Conservation (phyloP, 2,329 filamentous ascomycete species). For the Diplodia mutila region DNA sequence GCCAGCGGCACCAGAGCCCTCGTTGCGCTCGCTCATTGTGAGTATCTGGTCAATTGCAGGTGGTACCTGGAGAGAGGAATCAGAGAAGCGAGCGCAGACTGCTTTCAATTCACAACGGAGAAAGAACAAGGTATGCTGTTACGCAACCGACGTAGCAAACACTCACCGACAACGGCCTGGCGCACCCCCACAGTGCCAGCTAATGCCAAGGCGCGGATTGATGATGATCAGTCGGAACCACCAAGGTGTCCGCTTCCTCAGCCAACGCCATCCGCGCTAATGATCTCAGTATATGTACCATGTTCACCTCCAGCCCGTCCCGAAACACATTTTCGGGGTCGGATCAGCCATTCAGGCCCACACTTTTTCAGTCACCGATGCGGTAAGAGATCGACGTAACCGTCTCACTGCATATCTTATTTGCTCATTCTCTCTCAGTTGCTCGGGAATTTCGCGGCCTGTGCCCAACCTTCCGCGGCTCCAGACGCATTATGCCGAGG, state of each 20-base stretch:
- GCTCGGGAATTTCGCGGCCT: background rate
- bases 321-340: too few species aligned
- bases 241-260: background rate
- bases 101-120: background rate
- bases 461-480: background rate
- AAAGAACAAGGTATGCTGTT: background rate
- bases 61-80: background rate
- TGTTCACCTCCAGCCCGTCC: background rate
- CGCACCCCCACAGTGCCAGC: constrained; percentile 8
- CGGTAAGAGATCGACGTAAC: background rate
- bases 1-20: background rate
- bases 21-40: background rate
- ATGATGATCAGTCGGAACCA: background rate
- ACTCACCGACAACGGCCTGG: background rate
- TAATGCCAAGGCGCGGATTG: background rate
- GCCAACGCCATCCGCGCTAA: constrained; percentile 6
- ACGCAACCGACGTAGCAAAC: constrained; percentile 12
- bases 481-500: background rate
- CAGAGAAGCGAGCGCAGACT: background rate
- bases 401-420: background rate
- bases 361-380: background rate
- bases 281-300: background rate
- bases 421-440: constrained; percentile 11
- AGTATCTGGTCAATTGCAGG: background rate
- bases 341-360: background rate